Conservation (phyloP, 352 stramenopile species). For the Phytophthora gonapodyides region DNA sequence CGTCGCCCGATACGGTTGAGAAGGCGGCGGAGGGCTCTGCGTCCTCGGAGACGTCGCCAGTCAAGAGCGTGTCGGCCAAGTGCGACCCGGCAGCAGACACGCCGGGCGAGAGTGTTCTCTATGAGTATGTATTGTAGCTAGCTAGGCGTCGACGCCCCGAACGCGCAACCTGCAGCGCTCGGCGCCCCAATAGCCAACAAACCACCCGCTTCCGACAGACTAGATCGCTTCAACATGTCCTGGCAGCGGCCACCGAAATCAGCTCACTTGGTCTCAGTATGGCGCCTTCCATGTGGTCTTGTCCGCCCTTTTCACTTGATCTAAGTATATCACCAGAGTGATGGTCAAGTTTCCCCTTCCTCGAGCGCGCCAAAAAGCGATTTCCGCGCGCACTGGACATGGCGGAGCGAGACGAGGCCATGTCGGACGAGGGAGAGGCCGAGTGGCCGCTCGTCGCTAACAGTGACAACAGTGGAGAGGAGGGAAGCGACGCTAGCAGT, state of each 20-base stretch:
- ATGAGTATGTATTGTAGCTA: conserved; percentile 69
- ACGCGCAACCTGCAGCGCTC: conserved; percentile 5
- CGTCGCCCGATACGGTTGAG: conserved; percentile 27
- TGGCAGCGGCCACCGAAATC: no score
- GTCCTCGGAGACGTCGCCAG: conserved; percentile 16
- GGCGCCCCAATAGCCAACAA: conserved; percentile 13
- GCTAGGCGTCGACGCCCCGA: neutral
- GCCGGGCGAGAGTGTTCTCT: conserved; percentile 46
- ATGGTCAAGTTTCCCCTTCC: conserved; percentile 29
- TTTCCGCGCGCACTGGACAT: conserved; percentile 25
- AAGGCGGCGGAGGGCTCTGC: conserved; percentile 17
- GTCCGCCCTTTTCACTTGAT: conserved; percentile 7
- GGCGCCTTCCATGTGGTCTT: neutral
- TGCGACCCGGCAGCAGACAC: conserved; percentile 18
- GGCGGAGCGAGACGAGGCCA: conserved; percentile 1
- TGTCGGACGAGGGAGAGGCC: conserved; percentile 33
- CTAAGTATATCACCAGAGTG: conserved; percentile 31
- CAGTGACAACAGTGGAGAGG: conserved; percentile 23
- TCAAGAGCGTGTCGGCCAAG: conserved; percentile 26
- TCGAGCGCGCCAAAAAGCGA: conserved; percentile 21
- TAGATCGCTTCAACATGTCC: conserved; percentile 21
- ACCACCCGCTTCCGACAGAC: conserved; percentile 11
- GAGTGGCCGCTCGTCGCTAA: conserved; percentile 39
- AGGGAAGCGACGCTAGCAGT: conserved; percentile 24
- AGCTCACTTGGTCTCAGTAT: conserved; percentile 12